Base-by-base conservation (phyloP, 2,329 filamentous ascomycete species). In the Fusarium mexicanum region DNA sequence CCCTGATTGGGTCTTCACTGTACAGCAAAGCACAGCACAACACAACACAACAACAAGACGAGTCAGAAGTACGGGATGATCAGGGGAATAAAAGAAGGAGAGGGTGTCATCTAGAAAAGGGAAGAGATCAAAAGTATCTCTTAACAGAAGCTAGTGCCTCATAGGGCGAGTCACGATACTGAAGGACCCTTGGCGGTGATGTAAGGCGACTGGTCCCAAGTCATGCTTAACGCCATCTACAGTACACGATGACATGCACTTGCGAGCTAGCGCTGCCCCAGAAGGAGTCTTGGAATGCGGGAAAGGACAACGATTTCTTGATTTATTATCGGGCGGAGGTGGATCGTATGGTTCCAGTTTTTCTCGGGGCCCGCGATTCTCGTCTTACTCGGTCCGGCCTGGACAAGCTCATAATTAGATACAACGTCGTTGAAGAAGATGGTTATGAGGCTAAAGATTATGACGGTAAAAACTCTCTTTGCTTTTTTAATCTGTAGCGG, bases 251-350 rank as follows among this genome's bases (percentile, higher is more conserved):
- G 44, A 26, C n/a, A 48, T 57, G 55, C 61, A 61, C 61, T 48
- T 33, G 17, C 16, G 29, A 47, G 50, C 61, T 75, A 76, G 72
- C 59, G 70, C 47, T 61, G 53, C 59, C 64, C 63, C 46, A 66
- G 63, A 61, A 71, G 67, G 51, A 48, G 64, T 33, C 35, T 37
- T 73, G 76, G 74, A 75, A 77, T 75, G 76, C 76, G 72, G 76
- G 64, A 76, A 71, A 71, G 26, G 64, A 43, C 29, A 46, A 63
- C 73, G 57, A 69, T 72, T 71, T 71, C 60, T 50, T 74, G 67
- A 33, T 47, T 51, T 35, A 44, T 37, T 35, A 26, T 37, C 43
- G 38, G 61, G 57, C 11, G 46, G 57, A 67, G 72, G 69, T 75
- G 71, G 72, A 69, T 61, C 57, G 33, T 35, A 22, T 2, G 31